Percentiles rank a stretch among this genome's conserved stretches.
These are phyloP conservation scores for Hordeum pubiflorum DNA, from an alignment of 202 grass and related monocot species.

Conservation along the genomic window DNA sequence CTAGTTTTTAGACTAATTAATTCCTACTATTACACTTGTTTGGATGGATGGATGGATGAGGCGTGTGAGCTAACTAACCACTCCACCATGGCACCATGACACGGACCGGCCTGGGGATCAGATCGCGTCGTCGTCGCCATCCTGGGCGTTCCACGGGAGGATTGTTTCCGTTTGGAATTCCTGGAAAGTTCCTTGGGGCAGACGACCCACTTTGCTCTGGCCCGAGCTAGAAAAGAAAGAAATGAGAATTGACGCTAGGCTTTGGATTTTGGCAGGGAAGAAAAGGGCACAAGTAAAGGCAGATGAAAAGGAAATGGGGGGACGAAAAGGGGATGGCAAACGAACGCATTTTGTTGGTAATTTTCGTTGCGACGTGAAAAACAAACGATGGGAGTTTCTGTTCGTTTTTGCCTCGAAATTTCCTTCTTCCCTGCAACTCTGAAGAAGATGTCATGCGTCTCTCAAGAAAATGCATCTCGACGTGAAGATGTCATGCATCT, in stretches of 20 bases:
- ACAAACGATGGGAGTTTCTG: no score
- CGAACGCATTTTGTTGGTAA: no score
- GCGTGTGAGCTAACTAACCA: conserved; percentile 40
- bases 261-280: conserved; percentile 18
- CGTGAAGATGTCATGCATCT: no score
- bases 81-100: conserved; percentile 19
- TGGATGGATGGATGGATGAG: neutral
- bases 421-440: no score
- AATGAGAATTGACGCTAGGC: no score
- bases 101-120: neutral
- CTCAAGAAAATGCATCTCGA: no score
- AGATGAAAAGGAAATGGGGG: neutral
- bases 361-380: no score
- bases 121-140: neutral
- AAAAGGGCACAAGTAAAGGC: neutral
- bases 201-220: neutral
- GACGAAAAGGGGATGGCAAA: neutral
- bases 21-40: neutral
- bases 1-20: no score
- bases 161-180: neutral
- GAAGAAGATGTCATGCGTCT: no score
- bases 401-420: no score
- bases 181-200: no score
- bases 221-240: neutral
- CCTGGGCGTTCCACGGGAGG: neutral